Evolutionary conservation across 179 eudicot genomes (phyloP).

Genomic region (Silene vulgaris): DNA sequence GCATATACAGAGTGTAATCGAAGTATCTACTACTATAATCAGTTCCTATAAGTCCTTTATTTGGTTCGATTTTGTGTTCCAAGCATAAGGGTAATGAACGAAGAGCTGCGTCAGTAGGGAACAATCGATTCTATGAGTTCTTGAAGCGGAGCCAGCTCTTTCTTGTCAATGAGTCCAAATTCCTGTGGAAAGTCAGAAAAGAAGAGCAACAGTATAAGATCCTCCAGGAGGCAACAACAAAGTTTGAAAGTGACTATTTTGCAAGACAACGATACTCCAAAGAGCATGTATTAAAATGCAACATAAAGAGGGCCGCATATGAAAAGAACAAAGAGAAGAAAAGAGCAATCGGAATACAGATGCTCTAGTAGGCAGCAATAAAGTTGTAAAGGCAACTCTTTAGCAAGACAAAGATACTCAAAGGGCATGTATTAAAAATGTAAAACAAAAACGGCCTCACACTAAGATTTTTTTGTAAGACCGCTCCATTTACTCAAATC

Average conservation of each 20-base stretch:
- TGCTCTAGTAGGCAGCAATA: not conserved
- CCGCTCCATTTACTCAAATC: no score
- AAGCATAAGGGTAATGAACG: not conserved
- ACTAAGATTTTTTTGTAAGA: no score
- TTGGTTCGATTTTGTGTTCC: slow-evolving; percentile 15
- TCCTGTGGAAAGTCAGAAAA: slow-evolving; percentile 41
- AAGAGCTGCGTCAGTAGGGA: slow-evolving; percentile 46
- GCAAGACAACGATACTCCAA: not conserved
- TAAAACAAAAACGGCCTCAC: no score
- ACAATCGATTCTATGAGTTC: slow-evolving; percentile 85
- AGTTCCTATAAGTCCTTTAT: slow-evolving; percentile 28
- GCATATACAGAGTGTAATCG: slow-evolving; percentile 24
- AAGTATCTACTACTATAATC: slow-evolving; percentile 19
- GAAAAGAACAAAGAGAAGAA: no score
- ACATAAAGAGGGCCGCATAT: not conserved
- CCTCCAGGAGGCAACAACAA: not conserved
- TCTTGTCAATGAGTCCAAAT: slow-evolving; percentile 82
- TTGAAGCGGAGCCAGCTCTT: slow-evolving; percentile 89
- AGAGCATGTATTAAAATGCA: not conserved
- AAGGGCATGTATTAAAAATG: no score
- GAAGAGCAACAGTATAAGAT: slow-evolving; percentile 13
- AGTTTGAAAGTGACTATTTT: not conserved
- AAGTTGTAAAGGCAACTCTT: not conserved
- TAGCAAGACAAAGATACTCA: no score
- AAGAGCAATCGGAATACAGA: not conserved